These are phyloP conservation scores for Asterochloris sp. DNA, from an alignment of 139 green algal species.

Conservation along the genomic window DNA sequence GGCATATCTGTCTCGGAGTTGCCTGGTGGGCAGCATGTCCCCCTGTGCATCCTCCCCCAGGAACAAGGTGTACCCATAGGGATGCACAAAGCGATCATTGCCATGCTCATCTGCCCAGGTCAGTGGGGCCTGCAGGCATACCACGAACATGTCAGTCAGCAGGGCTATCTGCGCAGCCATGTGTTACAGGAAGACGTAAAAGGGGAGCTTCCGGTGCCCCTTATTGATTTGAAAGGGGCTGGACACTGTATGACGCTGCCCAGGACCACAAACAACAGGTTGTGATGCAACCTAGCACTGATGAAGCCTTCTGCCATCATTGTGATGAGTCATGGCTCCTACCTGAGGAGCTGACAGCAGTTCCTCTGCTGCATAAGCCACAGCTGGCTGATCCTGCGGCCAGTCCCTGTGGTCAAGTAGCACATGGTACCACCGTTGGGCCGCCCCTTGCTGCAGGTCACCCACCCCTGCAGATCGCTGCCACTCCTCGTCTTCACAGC, in stretches of 20 bases:
- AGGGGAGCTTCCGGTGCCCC: too few species aligned
- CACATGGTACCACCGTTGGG: conserved; percentile 53
- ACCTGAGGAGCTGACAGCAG: conserved; percentile 49
- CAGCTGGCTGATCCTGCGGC: conserved; percentile 47
- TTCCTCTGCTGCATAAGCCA: conserved; percentile 78
- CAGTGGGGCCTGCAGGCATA: conserved; percentile 11
- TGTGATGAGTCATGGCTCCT: not conserved
- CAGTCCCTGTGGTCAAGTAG: conserved; percentile 77
- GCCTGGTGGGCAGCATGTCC: conserved; percentile 68
- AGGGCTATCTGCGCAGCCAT: too few species aligned
- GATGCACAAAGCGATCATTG: conserved; percentile 54
- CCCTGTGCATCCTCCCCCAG: conserved; percentile 70
- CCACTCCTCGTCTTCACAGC: conserved; percentile 76
- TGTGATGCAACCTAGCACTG: not conserved
- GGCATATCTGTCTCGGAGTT: conserved; percentile 69
- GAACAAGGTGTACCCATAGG: conserved; percentile 75
- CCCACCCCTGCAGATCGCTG: conserved; percentile 32
- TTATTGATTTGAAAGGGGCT: too few species aligned
- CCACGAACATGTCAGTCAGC: too few species aligned
- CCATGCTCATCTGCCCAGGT: conserved; percentile 38
- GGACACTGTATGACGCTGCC: too few species aligned
- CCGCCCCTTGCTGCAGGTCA: conserved; percentile 20
- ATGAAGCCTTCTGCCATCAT: too few species aligned
- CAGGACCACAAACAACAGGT: too few species aligned
- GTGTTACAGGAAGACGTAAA: too few species aligned